Percentiles rank a stretch among this genome's conserved stretches.
Conservation (phyloP, 805 yeast species). For the Candida maesae region DNA sequence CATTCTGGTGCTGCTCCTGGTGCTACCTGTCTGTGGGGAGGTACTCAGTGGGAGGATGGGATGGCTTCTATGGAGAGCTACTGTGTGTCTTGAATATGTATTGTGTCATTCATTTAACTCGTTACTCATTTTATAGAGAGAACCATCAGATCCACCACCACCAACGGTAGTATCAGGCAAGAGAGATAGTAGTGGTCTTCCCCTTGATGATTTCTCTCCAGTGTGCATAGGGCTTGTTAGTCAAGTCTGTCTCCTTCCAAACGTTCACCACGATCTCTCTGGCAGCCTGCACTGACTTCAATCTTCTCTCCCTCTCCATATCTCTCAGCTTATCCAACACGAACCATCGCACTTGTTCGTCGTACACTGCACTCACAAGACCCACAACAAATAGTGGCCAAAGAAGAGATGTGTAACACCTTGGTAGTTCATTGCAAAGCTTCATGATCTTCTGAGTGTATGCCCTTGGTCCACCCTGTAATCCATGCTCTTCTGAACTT, state of each 20-base stretch:
- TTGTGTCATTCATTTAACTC: too few species aligned
- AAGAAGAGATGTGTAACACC: conserved; percentile 33
- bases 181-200: conserved; percentile 35
- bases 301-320: conserved; percentile 35
- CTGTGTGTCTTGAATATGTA: too few species aligned
- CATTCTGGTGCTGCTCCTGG: too few species aligned
- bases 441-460: conserved; percentile 25
- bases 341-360: conserved; percentile 37
- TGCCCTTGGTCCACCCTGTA: conserved; percentile 15
- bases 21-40: too few species aligned
- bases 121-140: too few species aligned
- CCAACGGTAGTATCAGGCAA: conserved; percentile 25
- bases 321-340: conserved; percentile 31
- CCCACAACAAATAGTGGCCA: conserved; percentile 43
- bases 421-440: conserved; percentile 27
- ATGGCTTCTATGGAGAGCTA: too few species aligned
- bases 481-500: conserved; percentile 2
- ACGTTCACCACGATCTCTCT: conserved; percentile 32
- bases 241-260: conserved; percentile 40
- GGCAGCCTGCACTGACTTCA: conserved; percentile 37
- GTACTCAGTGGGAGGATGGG: too few species aligned
- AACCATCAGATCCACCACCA: too few species aligned
- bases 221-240: conserved; percentile 19
- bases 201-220: conserved; percentile 39
- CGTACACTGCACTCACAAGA: conserved; percentile 27